A percentile compares a stretch with the other conserved stretches of the same genome.
phyloP scores from a whole-genome alignment of 2,329 filamentous ascomycete species.

The Microdochium trichocladiopsis region DNA sequence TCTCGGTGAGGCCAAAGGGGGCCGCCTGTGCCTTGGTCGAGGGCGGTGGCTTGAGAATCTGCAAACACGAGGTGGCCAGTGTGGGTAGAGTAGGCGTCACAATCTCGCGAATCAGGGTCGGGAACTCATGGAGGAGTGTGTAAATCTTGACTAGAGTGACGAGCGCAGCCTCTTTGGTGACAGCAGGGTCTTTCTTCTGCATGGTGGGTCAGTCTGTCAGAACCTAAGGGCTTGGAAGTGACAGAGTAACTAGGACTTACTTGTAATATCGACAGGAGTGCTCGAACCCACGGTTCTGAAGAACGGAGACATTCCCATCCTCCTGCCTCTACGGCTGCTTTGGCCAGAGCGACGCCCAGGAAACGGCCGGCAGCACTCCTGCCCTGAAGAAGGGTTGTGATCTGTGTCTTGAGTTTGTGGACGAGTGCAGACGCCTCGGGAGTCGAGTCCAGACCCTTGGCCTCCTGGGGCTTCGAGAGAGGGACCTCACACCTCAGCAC shows the following conservation, averaged over 20 bases:
- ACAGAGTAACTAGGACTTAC: slow-evolving; percentile 30
- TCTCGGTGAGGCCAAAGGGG: slow-evolving; percentile 50
- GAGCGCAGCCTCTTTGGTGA: slow-evolving; percentile 70
- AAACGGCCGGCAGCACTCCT: slow-evolving; percentile 69
- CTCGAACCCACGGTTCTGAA: slow-evolving; percentile 68
- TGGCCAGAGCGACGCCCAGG: slow-evolving; percentile 70
- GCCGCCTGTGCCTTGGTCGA: slow-evolving; percentile 30
- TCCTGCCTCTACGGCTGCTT: slow-evolving; percentile 73
- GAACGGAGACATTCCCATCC: slow-evolving; percentile 76
- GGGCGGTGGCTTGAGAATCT: slow-evolving; percentile 45
- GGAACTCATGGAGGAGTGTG: slow-evolving; percentile 72
- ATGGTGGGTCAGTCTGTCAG: slow-evolving; percentile 9
- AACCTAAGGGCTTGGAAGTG: neutral
- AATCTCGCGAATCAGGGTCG: slow-evolving; percentile 78
- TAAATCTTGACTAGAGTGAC: slow-evolving; percentile 80
- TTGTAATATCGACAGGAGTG: slow-evolving; percentile 67
- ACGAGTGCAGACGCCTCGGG: slow-evolving; percentile 64
- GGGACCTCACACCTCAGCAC: slow-evolving; percentile 49
- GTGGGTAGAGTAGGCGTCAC: slow-evolving; percentile 73
- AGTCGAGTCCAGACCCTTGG: slow-evolving; percentile 50
- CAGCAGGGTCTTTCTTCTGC: slow-evolving; percentile 69
- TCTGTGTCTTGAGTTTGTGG: slow-evolving; percentile 73
- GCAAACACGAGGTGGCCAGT: slow-evolving; percentile 68
- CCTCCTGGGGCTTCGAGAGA: slow-evolving; percentile 56
- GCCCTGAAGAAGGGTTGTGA: slow-evolving; percentile 73